Evolutionary conservation across 345 rosid genomes (phyloP), one percentile per base, ranked within the genome.

Genomic region (Carallia pectinifolia): DNA sequence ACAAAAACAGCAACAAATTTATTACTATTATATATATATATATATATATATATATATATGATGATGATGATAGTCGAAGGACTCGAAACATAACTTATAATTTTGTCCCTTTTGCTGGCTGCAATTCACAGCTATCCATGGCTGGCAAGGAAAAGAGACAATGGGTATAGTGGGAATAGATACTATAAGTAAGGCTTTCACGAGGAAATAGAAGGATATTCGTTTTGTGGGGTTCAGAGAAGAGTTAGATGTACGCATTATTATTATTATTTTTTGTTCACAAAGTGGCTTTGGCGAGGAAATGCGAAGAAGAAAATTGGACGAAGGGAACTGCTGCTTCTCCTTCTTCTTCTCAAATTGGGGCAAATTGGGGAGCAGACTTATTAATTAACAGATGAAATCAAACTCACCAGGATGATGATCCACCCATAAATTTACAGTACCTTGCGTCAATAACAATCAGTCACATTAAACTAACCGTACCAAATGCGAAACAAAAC

Each of bases 361-460:
- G 44, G 52, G 69, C 27, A 63, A 44, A 55, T 65, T 59, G 56
- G 77, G 77, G 64, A 76, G 62, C 73, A 68, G 5, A 44, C 54
- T 72, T 76, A 59, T 77, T 77, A 52, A 59, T 77, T 77, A 52
- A 76, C 75, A 77, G 77, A 79, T 73, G 65, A 79, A 79, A 79
- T 73, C 75, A 79, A 68, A 76, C 67, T 48, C 76, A 76, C 54
- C 60, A 56, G 39, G 53, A 66, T 65, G 53, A 66, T 65, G 47
- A 40, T 9, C 19, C 44, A 66, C 52, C 56, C 80, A 68, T 71
- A 48, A 72, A 72, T 69, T 64, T 67, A 77, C 78, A 62, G 75
- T 67, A 12, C 75, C 71, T 79, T 74, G 71, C 55, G 74, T 69
- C 76, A 79, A 33, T 33, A 33, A 44, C 82, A 79, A 73, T 78